These are phyloP conservation scores for Ichthyophonus hoferi DNA, from an alignment of 208 protist species.

Conservation along the genomic window DNA sequence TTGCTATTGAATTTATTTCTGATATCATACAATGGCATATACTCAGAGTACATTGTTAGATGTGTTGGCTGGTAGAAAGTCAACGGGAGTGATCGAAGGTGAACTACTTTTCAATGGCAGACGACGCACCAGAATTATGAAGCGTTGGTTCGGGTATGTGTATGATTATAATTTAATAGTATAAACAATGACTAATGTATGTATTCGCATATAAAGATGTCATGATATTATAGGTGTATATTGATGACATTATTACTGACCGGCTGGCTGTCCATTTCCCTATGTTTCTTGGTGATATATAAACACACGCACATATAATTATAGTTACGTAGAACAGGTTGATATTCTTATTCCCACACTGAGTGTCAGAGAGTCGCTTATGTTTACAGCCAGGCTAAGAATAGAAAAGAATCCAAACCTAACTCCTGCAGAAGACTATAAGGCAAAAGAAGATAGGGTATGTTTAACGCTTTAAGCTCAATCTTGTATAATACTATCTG, in stretches of 20 bases:
- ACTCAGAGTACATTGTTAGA: conserved; percentile 47
- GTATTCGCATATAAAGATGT: no score
- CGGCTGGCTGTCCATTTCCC: neutral
- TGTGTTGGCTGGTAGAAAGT: conserved; percentile 44
- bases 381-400: conserved; percentile 33
- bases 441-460: no score
- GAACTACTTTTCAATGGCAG: conserved; percentile 39
- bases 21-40: conserved; percentile 1
- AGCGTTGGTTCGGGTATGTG: conserved; percentile 33
- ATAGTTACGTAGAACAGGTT: conserved; percentile 42
- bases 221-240: no score
- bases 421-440: no score
- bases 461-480: no score
- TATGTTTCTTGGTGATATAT: neutral
- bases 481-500: no score
- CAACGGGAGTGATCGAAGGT: conserved; percentile 16
- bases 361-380: conserved; percentile 41
- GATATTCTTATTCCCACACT: conserved; percentile 42
- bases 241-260: no score
- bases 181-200: no score
- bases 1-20: neutral
- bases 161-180: no score
- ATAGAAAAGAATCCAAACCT: conserved; percentile 22
- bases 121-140: conserved; percentile 8
- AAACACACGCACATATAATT: neutral